phyloP scores from a whole-genome alignment of 352 stramenopile species.

The Phytophthora syringae region DNA sequence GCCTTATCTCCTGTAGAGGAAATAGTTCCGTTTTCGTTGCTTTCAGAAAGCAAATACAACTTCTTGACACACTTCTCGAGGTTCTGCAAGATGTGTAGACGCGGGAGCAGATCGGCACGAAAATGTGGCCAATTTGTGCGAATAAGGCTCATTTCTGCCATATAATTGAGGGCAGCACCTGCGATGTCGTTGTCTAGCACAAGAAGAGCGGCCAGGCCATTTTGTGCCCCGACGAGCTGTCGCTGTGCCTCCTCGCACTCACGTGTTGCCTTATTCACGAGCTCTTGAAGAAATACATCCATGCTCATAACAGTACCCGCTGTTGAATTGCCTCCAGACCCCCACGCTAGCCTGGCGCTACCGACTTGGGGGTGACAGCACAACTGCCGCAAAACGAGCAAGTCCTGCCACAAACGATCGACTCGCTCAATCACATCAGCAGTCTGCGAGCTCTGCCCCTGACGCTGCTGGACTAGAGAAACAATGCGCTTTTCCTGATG shows the following conservation, averaged over 20 bases:
- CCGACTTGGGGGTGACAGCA: conserved; percentile 94
- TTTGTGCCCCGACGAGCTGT: conserved; percentile 74
- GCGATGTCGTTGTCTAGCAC: conserved; percentile 39
- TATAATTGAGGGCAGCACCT: conserved; percentile 61
- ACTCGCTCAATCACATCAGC: conserved; percentile 42
- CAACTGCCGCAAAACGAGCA: conserved; percentile 89
- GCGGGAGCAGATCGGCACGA: conserved; percentile 70
- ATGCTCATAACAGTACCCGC: conserved; percentile 68
- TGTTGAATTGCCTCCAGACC: conserved; percentile 11
- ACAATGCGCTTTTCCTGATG: conserved; percentile 67
- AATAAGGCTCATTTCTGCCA: conserved; percentile 51
- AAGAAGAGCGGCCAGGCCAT: conserved; percentile 67
- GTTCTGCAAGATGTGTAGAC: conserved; percentile 76
- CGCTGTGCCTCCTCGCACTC: conserved; percentile 88
- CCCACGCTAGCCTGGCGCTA: conserved; percentile 33
- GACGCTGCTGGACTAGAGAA: conserved; percentile 43
- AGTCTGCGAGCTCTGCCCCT: conserved; percentile 17
- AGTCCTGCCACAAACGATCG: conserved; percentile 61
- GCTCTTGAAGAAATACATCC: conserved; percentile 76
- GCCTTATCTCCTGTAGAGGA: neutral
- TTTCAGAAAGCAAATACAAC: conserved; percentile 17
- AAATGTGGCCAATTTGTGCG: conserved; percentile 65
- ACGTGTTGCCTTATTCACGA: conserved; percentile 68
- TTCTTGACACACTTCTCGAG: conserved; percentile 42
- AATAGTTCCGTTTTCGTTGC: neutral